Base-by-base conservation (phyloP, 495 filamentous ascomycete genomes). In the Aspergillus ellipticus region DNA sequence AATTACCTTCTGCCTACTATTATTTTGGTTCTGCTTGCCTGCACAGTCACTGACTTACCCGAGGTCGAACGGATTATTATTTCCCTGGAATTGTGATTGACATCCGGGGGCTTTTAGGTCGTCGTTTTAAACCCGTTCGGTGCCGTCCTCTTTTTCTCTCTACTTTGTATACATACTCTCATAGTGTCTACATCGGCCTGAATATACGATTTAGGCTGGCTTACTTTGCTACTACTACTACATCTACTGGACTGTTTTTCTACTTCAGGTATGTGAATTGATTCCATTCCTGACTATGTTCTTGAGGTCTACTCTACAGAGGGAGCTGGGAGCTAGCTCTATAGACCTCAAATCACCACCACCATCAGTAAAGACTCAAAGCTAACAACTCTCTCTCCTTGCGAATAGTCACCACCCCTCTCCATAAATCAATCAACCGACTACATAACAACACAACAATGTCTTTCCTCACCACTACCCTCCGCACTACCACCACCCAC, bases 381-480 rank as follows among this genome's bases (percentile, higher is more conserved):
- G 17, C 24, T n/a, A 48, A 48, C 17, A 17, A 29, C n/a, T n/a
- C n/a, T n/a, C n/a, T n/a, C n/a, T n/a, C n/a, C n/a, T n/a, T n/a
- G n/a, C n/a, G n/a, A n/a, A n/a, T n/a, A n/a, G n/a, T n/a, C n/a
- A n/a, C n/a, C n/a, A n/a, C 22, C 22, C 22, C 24, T 28, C 3
- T 28, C 24, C 24, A 28, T 28, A 3, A n/a, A 48, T 2, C 16
- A 31, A 48, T 5, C 45, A 26, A 29, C 15, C 24, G 4, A 4
- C 45, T 3, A 48, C 9, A 28, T 13, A 48, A 35, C 11, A 54
- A 6, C 10, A 52, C 10, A 21, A 59, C 19, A 45, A 74, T 74
- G 71, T 67, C 69, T 2, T 71, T 72, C 58, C 62, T 73, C 50
- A 43, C 66, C 42, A 55, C 70, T 21, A 24, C 70, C 29, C 68